These are phyloP conservation scores for Diutina neorugosa DNA, from an alignment of 1,139 yeast species.

Conservation along the genomic window DNA sequence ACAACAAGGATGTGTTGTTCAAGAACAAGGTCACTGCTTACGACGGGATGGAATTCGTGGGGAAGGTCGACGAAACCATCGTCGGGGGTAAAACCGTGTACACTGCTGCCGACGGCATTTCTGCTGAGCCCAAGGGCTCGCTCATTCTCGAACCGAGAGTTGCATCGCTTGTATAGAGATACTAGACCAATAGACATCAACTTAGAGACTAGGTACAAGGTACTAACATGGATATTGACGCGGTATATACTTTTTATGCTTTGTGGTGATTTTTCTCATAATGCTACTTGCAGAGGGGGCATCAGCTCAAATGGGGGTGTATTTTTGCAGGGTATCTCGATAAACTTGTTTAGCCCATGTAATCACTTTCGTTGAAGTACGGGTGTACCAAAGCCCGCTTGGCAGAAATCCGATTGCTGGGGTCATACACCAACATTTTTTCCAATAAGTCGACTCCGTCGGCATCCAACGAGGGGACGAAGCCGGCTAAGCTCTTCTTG, in stretches of 20 bases:
- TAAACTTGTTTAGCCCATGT: not conserved
- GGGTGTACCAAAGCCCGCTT: constrained; percentile 87
- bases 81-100: constrained; percentile 65
- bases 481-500: constrained; percentile 54
- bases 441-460: constrained; percentile 78
- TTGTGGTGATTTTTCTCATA: not conserved
- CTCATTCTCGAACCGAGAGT: constrained; percentile 46
- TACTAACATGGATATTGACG: not conserved
- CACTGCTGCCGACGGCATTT: constrained; percentile 42
- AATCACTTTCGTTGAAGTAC: constrained; percentile 52
- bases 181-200: not conserved
- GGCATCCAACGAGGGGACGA: constrained; percentile 71
- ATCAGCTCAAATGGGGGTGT: not conserved
- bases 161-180: not conserved
- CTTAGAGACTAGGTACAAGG: no score
- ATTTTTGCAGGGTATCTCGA: not conserved
- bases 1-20: constrained; percentile 51
- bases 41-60: constrained; percentile 54
- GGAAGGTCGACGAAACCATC: constrained; percentile 67
- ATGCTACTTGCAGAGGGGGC: not conserved
- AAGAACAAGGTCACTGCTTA: constrained; percentile 85
- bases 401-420: constrained; percentile 88
- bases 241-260: not conserved
- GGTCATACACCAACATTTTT: constrained; percentile 79
- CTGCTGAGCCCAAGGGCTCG: constrained; percentile 39